A percentile compares a stretch with the other conserved stretches of the same genome.
These are phyloP conservation scores for Pythium vanterpoolii DNA, from an alignment of 352 stramenopile genomes.

Conservation along the genomic window DNA sequence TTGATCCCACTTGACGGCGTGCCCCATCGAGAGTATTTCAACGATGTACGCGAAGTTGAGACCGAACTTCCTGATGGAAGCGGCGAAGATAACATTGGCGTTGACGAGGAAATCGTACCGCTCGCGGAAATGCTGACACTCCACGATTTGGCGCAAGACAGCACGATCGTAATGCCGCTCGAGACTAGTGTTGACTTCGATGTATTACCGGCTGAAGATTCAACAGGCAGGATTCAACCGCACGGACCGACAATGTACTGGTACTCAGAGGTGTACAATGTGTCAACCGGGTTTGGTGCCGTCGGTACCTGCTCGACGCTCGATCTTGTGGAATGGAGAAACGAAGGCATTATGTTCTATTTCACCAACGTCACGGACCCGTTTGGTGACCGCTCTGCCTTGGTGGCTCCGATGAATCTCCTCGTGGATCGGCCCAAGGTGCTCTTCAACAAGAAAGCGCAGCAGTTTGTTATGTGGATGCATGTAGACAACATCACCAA, in stretches of 20 bases:
- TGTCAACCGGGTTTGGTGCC: constrained; percentile 44
- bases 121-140: constrained; percentile 53
- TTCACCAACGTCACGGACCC: constrained; percentile 94
- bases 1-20: constrained; percentile 85
- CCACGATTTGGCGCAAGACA: constrained; percentile 44
- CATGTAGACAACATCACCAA: constrained; percentile 88
- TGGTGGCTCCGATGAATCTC: constrained; percentile 24
- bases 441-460: constrained; percentile 83
- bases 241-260: constrained; percentile 44
- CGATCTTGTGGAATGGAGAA: constrained; percentile 91
- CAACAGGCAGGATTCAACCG: background rate
- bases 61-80: constrained; percentile 38
- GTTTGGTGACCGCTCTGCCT: constrained; percentile 34
- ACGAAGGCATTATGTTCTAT: constrained; percentile 94
- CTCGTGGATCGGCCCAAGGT: constrained; percentile 89
- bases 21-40: constrained; percentile 76
- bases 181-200: constrained; percentile 51
- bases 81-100: constrained; percentile 33
- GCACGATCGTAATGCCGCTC: constrained; percentile 45
- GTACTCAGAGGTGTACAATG: constrained; percentile 70
- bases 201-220: constrained; percentile 22
- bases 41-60: constrained; percentile 60
- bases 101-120: constrained; percentile 41
- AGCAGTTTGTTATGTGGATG: constrained; percentile 97
- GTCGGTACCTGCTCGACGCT: constrained; percentile 92